These are phyloP conservation scores for Mycena latifolia DNA, from an alignment of 768 basidiomycete genomes.

Conservation along the genomic window DNA sequence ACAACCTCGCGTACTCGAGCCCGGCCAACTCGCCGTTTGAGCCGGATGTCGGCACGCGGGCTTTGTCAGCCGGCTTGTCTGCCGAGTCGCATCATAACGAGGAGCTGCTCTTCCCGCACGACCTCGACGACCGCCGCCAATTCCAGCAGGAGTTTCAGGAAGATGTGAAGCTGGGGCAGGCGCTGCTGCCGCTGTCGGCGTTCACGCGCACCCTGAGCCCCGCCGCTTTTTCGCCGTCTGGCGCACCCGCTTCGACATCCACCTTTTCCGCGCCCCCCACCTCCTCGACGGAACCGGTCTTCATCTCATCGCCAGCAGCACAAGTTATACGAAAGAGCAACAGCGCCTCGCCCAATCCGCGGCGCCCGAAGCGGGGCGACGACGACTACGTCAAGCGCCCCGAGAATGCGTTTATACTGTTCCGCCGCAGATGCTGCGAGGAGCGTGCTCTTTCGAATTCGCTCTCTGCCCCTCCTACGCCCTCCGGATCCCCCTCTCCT, in stretches of 20 bases:
- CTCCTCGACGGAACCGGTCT: conserved; percentile 54
- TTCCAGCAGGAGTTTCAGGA: too few species aligned
- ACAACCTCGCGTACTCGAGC: conserved; percentile 61
- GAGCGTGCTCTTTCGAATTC: too few species aligned
- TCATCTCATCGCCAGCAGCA: conserved; percentile 32
- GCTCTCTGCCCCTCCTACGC: too few species aligned
- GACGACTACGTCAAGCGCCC: conserved; percentile 88
- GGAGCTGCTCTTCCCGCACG: too few species aligned
- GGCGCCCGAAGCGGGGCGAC: conserved; percentile 75
- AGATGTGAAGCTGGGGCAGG: too few species aligned
- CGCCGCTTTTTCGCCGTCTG: too few species aligned
- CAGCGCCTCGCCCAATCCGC: conserved; percentile 59
- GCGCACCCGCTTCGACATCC: too few species aligned
- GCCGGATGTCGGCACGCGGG: conserved; percentile 71
- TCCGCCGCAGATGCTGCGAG: conserved; percentile 83
- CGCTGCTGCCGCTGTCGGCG: too few species aligned
- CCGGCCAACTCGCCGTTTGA: conserved; percentile 72
- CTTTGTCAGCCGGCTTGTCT: conserved; percentile 41
- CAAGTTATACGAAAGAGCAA: not conserved
- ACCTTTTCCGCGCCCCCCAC: conserved; percentile 53
- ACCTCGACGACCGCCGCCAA: too few species aligned
- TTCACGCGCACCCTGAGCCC: too few species aligned
- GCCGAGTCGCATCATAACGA: too few species aligned
- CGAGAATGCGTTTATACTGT: conserved; percentile 88
- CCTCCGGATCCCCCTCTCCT: not conserved